Evolutionary conservation across 257 asterid genomes (phyloP), one percentile per base, ranked within the genome.

Genomic region (Salvia rosmarinus): DNA sequence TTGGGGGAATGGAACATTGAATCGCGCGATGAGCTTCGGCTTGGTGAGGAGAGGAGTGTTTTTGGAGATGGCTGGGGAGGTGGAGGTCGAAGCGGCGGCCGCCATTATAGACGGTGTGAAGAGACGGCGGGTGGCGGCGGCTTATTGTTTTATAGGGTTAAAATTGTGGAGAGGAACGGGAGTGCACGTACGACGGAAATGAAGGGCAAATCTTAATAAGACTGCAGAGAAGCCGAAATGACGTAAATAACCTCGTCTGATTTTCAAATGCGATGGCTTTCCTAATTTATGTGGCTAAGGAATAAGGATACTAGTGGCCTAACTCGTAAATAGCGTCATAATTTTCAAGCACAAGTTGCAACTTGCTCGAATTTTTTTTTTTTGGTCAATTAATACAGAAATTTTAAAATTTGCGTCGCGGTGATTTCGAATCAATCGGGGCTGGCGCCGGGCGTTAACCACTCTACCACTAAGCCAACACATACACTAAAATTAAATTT

Each of bases 101-200:
- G 85, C 88, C 88, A 84, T 85, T 73, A 32, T 54, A 13, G 59
- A 74, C 77, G 75, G 46, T 19, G 70, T 1, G 12, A n/a, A 20
- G 52, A 5, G 5, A 14, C 20, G 71, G 32, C 66, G 17, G 3
- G 70, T 70, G 75, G 75, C 58, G 75, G 60, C 42, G 74, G 10
- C 13, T 71, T 17, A 0, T n/a, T 21, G 2, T 16, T 12, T 3
- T 49, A 34, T 80, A 70, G 74, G 84, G 75, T 65, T 67, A 32
- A 52, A 16, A 2, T 20, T 5, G 35, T 19, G 4, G 47, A 30
- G 21, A 16, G 9, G 5, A 6, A 34, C 21, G 23, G 60, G 23
- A 32, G 1, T 14, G 55, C 39, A 37, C 3, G 10, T 30, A 13
- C 23, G 1, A 23, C 1, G 3, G 13, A 50, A 20, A 5, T 13